Evolutionary conservation across 768 basidiomycete genomes (phyloP).

Genomic region (Amanita rubescens): DNA sequence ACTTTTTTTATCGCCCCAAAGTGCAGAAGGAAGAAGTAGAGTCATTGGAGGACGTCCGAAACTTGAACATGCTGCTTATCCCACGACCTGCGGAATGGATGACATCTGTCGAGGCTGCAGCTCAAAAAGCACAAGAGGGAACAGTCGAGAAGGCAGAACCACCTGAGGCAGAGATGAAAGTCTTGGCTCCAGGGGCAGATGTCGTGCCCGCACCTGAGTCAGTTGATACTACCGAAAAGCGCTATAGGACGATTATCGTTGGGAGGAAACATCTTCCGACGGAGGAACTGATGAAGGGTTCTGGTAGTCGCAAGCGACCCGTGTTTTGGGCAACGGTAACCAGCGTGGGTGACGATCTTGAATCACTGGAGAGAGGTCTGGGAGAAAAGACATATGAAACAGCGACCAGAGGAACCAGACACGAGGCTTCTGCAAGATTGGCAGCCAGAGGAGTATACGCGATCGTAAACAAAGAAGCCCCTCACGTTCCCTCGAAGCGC

Average conservation of each 20-base stretch:
- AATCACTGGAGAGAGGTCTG: constrained; percentile 37
- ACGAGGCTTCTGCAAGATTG: constrained; percentile 43
- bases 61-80: constrained; percentile 54
- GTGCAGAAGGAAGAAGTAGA: constrained; percentile 44
- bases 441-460: constrained; percentile 55
- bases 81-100: constrained; percentile 40
- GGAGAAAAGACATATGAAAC: constrained; percentile 51
- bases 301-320: constrained; percentile 24
- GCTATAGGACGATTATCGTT: constrained; percentile 42
- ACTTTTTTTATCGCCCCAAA: constrained; percentile 58
- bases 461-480: constrained; percentile 41
- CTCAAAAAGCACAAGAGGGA: constrained; percentile 1
- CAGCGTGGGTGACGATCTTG: constrained; percentile 44
- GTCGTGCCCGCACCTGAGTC: constrained; percentile 37
- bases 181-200: constrained; percentile 38
- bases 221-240: constrained; percentile 28
- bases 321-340: constrained; percentile 48
- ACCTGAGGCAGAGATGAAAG: constrained; percentile 27
- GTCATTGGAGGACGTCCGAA: constrained; percentile 50
- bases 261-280: constrained; percentile 56
- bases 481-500: constrained; percentile 34
- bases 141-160: constrained; percentile 6
- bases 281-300: constrained; percentile 17
- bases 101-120: constrained; percentile 16
- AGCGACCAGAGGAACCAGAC: constrained; percentile 52